Base-by-base conservation (phyloP, 2,329 filamentous ascomycete genomes). In the Calonectria leucothoes region DNA sequence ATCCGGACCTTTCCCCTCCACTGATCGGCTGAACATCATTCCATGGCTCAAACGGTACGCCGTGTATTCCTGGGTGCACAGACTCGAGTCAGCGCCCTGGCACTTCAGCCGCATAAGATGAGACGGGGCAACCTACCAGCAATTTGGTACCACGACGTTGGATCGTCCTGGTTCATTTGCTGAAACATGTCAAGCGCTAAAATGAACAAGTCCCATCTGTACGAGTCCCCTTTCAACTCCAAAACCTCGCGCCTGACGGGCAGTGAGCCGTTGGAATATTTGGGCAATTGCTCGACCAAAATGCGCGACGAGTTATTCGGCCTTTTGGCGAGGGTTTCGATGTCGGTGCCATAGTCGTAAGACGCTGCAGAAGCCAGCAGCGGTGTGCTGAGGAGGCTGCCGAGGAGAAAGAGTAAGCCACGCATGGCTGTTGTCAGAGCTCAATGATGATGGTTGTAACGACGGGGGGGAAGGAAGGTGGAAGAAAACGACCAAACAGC, bases 71-170 rank as follows among this genome's bases (percentile, higher is more conserved):
- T 95, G 33, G 57, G 20, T 20, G 20, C n/a, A 51, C 45, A 37
- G 20, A 37, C 7, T 14, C 29, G 27, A 6, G 65, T 79, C 23
- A 79, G 73, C 29, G 70, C 14, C 20, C 20, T 72, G 37, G 14
- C 31, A 55, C 29, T 27, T 57, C 12, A 63, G 25, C 23, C 25
- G 3, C 45, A 72, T 29, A 27, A 45, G n/a, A 8, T 52, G 49
- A 67, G 52, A 72, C 66, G 48, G 15, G 51, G 42, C 25, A 33
- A 82, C 89, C 73, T 83, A 94, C 95, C 94, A 73, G 93, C 90
- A 78, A 97, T 89, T 80, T 94, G 91, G 84, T 95, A 97, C 87
- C 92, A 97, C 49, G 94, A 96, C 45, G 93, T 87, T 69, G 88
- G 87, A 67, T 88, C 85, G 23, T 87, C 86, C 84, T 95, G 93